Percentiles rank a stretch among this genome's conserved stretches.
Evolutionary conservation across 148 eudicot genomes (phyloP).

Genomic region (Arctostaphylos glauca): DNA sequence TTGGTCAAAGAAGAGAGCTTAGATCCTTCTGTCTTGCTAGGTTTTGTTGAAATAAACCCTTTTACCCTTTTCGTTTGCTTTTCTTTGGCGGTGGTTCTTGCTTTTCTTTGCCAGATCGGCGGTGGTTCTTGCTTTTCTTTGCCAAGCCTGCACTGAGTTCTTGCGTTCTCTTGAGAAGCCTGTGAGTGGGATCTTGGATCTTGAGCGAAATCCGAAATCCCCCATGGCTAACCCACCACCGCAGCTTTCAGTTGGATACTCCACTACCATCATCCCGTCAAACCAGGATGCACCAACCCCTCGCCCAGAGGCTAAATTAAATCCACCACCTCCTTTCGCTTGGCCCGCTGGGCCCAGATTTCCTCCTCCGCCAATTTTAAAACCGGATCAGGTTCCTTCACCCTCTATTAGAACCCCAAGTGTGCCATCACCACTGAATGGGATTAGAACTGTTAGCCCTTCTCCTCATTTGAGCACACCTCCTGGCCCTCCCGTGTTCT

Average conservation of each 20-base stretch:
- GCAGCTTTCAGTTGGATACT: conserved; percentile 23
- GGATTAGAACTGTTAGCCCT: conserved; percentile 42
- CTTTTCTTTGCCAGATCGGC: no score
- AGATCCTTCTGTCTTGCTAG: no score
- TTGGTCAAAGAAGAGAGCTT: no score
- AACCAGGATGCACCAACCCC: conserved; percentile 18
- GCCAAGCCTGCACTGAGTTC: background rate
- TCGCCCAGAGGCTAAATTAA: conserved; percentile 25
- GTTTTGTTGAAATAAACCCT: no score
- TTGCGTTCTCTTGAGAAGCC: background rate
- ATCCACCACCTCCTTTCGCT: conserved; percentile 32
- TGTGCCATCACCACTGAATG: conserved; percentile 31
- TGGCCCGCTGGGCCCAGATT: conserved; percentile 33
- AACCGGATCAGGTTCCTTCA: conserved; percentile 43
- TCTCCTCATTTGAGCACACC: conserved; percentile 80
- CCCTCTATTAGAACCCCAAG: conserved; percentile 35
- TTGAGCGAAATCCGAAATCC: background rate
- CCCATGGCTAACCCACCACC: conserved; percentile 36
- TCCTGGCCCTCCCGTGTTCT: conserved; percentile 86
- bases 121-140: conserved; percentile 2
- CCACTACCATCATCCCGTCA: conserved; percentile 27
- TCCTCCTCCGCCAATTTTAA: conserved; percentile 39
- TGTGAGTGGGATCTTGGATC: conserved; percentile 9
- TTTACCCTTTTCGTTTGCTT: background rate
- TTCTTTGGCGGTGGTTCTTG: no score